Percentiles rank a stretch among this genome's conserved stretches.
These are phyloP conservation scores for Paulownia fortunei DNA, from an alignment of 257 asterid species.

Conservation along the genomic window DNA sequence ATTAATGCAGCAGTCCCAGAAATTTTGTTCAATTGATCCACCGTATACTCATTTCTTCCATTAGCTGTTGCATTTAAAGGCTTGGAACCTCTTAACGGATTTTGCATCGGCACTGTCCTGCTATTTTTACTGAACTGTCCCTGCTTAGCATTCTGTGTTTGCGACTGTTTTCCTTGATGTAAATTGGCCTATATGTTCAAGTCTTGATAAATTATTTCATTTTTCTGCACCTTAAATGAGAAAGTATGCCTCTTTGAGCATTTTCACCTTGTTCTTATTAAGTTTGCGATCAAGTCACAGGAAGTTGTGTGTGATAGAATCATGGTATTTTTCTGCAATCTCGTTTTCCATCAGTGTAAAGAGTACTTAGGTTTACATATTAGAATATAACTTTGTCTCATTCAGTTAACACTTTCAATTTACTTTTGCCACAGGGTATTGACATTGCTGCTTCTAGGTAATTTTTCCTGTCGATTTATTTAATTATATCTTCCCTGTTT, in stretches of 20 bases:
- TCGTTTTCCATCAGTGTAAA: not conserved
- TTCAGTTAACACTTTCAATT: constrained; percentile 21
- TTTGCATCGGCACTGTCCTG: not conserved
- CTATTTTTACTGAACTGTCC: not conserved
- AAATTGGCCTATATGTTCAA: constrained; percentile 5
- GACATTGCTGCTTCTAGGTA: constrained; percentile 56
- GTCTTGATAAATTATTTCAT: not conserved
- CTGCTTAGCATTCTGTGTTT: not conserved
- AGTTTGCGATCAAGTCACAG: not conserved
- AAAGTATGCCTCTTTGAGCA: constrained; percentile 1
- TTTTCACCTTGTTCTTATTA: constrained; percentile 1
- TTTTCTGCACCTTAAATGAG: not conserved
- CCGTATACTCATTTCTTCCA: not conserved
- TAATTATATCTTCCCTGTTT: too few species aligned
- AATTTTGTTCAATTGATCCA: not conserved
- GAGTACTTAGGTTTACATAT: constrained; percentile 1
- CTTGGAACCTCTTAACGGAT: not conserved
- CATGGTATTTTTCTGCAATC: not conserved
- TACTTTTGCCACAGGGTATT: constrained; percentile 48
- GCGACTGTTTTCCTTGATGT: not conserved
- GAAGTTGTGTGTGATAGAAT: not conserved
- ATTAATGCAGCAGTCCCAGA: not conserved
- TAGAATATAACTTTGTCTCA: not conserved
- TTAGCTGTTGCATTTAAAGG: not conserved
- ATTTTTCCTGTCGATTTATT: constrained; percentile 23